phyloP scores from a whole-genome alignment of 2,329 filamentous ascomycete genomes.

The Botrytis byssoidea region DNA sequence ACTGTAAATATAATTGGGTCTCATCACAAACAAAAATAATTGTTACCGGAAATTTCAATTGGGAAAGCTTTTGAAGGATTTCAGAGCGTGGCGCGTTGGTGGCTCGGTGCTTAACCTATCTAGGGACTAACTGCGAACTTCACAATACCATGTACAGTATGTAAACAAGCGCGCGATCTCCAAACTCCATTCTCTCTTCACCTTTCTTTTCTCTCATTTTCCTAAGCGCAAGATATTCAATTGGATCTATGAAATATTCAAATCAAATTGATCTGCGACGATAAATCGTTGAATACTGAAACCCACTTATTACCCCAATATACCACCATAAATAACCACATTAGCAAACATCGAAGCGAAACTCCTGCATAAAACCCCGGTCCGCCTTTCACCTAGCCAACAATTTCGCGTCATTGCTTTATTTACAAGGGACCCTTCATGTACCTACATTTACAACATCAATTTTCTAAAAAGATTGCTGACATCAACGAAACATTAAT shows the following conservation, averaged over 20 bases:
- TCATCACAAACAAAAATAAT: not conserved
- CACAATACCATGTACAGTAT: not conserved
- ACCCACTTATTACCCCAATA: not conserved
- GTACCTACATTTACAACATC: slow-evolving; percentile 34
- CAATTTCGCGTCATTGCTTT: slow-evolving; percentile 13
- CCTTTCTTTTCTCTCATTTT: not conserved
- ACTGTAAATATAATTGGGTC: not conserved
- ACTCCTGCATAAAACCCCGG: not conserved
- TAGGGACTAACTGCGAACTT: slow-evolving; percentile 3
- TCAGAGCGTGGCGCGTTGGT: slow-evolving; percentile 7
- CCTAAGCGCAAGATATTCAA: not conserved
- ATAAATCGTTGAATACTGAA: not conserved
- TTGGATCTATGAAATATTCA: not conserved
- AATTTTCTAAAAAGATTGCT: slow-evolving; percentile 31
- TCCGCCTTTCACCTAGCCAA: slow-evolving; percentile 18
- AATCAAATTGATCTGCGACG: not conserved
- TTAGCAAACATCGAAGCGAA: slow-evolving; percentile 8
- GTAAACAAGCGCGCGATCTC: slow-evolving; percentile 4
- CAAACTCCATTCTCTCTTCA: not conserved
- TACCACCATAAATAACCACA: not conserved
- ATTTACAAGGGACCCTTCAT: slow-evolving; percentile 25
- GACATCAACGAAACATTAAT: slow-evolving; percentile 39
- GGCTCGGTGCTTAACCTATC: slow-evolving; percentile 11
- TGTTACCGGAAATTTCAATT: not conserved
- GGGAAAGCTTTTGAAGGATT: not conserved